Base-by-base conservation (phyloP, 371 early-diverging fungal species). In the Lichtheimia ornata region DNA sequence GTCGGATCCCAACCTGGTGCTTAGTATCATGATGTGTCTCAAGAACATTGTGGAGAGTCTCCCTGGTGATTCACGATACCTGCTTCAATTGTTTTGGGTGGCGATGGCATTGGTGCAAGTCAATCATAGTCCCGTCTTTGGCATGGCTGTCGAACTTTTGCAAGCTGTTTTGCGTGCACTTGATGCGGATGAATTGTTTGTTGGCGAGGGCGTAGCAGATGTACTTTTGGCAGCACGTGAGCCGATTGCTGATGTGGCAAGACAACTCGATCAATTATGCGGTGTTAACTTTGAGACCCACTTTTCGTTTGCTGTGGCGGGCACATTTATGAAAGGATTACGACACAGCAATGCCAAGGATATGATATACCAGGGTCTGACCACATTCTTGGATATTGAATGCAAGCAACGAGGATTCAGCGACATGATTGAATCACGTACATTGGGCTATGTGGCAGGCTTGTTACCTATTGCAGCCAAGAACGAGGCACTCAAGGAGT, bases 21-120 rank as follows among this genome's bases (percentile, higher is more conserved):
- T 87, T 17, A 90, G 91, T 58, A 94, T 95, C 66, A 84, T 94
- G 63, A 90, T 92, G 84, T 94, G 94, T 60, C 76, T 97, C 13
- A 90, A 91, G 62, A 93, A 91, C 71, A 91, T 95, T 67, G 89
- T 92, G 0, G 88, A 87, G 58, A 92, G 93, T 54, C 67, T 94
- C 42, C 88, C 92, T n/a, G 82, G 83, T 11, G 90, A 91, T 63
- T 90, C 91, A 4, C 79, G 87, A 47, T 94, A 92, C 62, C 80
- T 95, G 50, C 80, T 85, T 40, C 85, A 90, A 50, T 70, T 96
- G 69, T 95, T 95, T 76, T 97, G 97, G 97, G 79, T 97, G 11
- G 93, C 89, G 9, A 74, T 94, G 47, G 87, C 93, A 1, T 76
- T 97, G 11, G 84, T 94, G 50, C 91, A 95, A 70, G 88, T 95